Evolutionary conservation across 2,329 filamentous ascomycete species (phyloP).

Genomic region (Coniella lustricola): DNA sequence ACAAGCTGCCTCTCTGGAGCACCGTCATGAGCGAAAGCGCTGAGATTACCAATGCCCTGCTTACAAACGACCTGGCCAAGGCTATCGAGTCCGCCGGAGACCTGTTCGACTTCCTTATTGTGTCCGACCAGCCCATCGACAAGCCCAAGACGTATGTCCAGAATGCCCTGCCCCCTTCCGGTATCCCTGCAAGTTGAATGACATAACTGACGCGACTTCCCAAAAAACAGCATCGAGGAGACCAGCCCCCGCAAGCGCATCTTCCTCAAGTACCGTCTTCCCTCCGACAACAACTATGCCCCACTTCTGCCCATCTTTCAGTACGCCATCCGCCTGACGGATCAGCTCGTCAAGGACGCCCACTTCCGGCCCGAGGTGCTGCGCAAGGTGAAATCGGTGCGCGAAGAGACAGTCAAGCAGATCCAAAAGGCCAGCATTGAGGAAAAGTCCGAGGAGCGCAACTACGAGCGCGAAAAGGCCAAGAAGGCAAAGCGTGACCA

Average conservation of each 20-base stretch:
- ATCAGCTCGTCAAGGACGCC: slow-evolving; percentile 65
- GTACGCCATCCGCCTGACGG: slow-evolving; percentile 78
- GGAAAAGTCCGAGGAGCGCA: slow-evolving; percentile 71
- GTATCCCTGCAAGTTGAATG: not conserved
- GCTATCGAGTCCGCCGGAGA: slow-evolving; percentile 75
- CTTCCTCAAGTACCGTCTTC: slow-evolving; percentile 68
- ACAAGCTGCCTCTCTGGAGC: slow-evolving; percentile 82
- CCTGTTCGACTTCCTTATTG: slow-evolving; percentile 75
- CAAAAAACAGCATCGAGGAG: slow-evolving; percentile 73
- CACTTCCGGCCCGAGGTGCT: slow-evolving; percentile 88
- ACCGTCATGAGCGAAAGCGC: slow-evolving; percentile 97
- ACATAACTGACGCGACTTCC: not conserved
- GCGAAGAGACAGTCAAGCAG: slow-evolving; percentile 73
- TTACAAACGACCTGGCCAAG: slow-evolving; percentile 80
- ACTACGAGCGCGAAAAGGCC: slow-evolving; percentile 62
- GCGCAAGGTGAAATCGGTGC: slow-evolving; percentile 72
- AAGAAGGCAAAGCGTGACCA: slow-evolving; percentile 88
- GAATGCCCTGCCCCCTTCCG: not conserved
- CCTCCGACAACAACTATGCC: slow-evolving; percentile 55
- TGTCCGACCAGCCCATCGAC: slow-evolving; percentile 83
- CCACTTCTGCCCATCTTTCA: slow-evolving; percentile 67
- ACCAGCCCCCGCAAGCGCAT: slow-evolving; percentile 79
- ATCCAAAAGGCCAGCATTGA: slow-evolving; percentile 76
- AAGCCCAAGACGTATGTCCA: slow-evolving; percentile 70
- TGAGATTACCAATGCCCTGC: slow-evolving; percentile 80